These are phyloP conservation scores for Funneliformis geosporum DNA, from an alignment of 192 early-diverging fungal genomes.

Conservation along the genomic window DNA sequence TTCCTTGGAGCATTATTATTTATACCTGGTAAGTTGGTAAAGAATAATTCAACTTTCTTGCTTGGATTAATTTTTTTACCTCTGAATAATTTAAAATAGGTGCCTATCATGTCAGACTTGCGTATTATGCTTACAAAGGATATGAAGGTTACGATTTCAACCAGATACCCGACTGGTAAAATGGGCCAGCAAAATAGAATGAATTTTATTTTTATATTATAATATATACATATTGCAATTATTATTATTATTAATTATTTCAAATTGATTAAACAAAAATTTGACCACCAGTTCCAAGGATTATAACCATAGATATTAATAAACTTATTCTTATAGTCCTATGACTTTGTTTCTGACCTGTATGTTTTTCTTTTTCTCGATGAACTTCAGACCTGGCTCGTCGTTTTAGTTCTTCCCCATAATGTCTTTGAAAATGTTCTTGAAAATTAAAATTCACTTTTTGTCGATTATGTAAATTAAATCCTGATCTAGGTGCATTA, in stretches of 20 bases:
- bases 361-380: not conserved
- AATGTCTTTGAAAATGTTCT: slow-evolving; percentile 34
- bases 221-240: not conserved
- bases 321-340: not conserved
- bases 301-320: not conserved
- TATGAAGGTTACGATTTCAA: slow-evolving; percentile 58
- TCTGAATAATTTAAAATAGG: slow-evolving; percentile 40
- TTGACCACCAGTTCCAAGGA: not conserved
- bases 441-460: slow-evolving; percentile 29
- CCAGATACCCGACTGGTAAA: slow-evolving; percentile 43
- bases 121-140: slow-evolving; percentile 60
- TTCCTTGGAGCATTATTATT: slow-evolving; percentile 60
- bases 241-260: not conserved
- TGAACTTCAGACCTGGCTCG: not conserved
- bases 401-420: slow-evolving; percentile 20
- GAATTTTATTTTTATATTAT: not conserved
- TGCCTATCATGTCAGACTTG: slow-evolving; percentile 53
- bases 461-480: not conserved
- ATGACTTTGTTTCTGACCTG: not conserved
- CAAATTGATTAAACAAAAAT: not conserved
- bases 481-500: not conserved
- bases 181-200: too few species aligned
- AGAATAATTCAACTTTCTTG: slow-evolving; percentile 1
- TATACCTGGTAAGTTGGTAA: slow-evolving; percentile 48
- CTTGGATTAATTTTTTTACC: not conserved